Evolutionary conservation across 2,329 filamentous ascomycete species (phyloP).

Genomic region (Pyrenophora teres): DNA sequence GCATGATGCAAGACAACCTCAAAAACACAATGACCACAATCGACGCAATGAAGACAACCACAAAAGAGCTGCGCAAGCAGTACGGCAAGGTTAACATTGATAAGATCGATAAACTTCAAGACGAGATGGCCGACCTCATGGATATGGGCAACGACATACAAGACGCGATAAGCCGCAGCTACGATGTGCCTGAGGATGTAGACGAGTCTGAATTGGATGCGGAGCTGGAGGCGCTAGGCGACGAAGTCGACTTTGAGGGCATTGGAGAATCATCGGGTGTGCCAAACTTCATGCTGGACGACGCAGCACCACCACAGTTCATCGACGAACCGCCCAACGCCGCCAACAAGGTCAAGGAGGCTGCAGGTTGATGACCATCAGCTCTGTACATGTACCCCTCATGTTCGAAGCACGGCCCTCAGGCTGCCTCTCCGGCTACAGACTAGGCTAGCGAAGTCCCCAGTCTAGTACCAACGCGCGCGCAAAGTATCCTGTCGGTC

Average conservation of each 20-base stretch:
- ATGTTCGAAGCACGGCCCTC: not conserved
- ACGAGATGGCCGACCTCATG: constrained; percentile 98
- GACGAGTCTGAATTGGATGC: constrained; percentile 96
- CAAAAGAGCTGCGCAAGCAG: constrained; percentile 88
- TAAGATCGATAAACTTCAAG: constrained; percentile 96
- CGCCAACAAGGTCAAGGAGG: constrained; percentile 77
- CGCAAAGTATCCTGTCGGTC: too few relatives aligned
- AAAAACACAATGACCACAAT: constrained; percentile 99
- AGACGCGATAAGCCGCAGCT: constrained; percentile 86
- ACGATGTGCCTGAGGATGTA: constrained; percentile 95
- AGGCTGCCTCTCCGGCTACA: too few relatives aligned
- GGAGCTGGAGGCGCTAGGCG: constrained; percentile 89
- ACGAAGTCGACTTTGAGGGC: constrained; percentile 88
- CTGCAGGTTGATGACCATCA: constrained; percentile 56
- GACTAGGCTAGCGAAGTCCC: not conserved
- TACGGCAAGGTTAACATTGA: constrained; percentile 98
- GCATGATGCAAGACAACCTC: constrained; percentile 98
- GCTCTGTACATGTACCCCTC: not conserved
- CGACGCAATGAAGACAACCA: constrained; percentile 95
- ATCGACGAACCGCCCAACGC: constrained; percentile 83
- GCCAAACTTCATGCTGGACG: constrained; percentile 88
- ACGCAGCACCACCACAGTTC: constrained; percentile 80
- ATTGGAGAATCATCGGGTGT: constrained; percentile 64
- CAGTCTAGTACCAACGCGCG: not conserved
- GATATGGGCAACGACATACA: constrained; percentile 98